These are phyloP conservation scores for Emmonsiellopsis sp. DNA, from an alignment of 2,329 filamentous ascomycete genomes.

Conservation along the genomic window DNA sequence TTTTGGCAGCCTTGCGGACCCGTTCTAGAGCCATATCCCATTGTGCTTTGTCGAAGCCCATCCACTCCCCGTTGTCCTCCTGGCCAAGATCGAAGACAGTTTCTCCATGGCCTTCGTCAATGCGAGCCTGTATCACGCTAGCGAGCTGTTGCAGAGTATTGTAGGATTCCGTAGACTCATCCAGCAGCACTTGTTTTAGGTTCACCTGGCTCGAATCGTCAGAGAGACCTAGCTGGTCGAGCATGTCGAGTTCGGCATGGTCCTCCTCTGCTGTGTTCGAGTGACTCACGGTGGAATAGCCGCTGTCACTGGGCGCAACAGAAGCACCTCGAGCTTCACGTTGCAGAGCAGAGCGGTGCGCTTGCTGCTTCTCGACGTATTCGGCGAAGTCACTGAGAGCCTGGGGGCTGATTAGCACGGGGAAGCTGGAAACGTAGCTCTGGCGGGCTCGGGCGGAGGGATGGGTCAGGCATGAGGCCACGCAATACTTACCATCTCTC, in stretches of 20 bases:
- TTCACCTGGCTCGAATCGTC: constrained; percentile 54
- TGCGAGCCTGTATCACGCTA: constrained; percentile 55
- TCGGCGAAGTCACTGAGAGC: constrained; percentile 95
- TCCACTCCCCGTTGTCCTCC: constrained; percentile 79
- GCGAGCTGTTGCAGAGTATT: constrained; percentile 55
- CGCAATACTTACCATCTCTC: constrained; percentile 58
- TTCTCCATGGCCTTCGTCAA: constrained; percentile 81
- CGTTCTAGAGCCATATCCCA: constrained; percentile 65
- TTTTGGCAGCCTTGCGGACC: constrained; percentile 56
- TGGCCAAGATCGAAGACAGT: constrained; percentile 84
- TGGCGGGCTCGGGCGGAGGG: too few relatives aligned
- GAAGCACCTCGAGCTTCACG: constrained; percentile 18
- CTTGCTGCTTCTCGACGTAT: constrained; percentile 92
- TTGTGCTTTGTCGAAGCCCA: constrained; percentile 64
- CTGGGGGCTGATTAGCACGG: constrained; percentile 25
- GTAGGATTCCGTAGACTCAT: constrained; percentile 45
- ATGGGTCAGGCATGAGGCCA: too few relatives aligned
- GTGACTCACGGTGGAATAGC: constrained; percentile 28
- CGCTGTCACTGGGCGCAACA: constrained; percentile 32
- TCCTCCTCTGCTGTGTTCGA: constrained; percentile 44
- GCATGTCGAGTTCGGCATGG: constrained; percentile 81
- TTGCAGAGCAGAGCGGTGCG: constrained; percentile 36
- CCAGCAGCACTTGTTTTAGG: constrained; percentile 67
- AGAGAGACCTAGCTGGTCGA: constrained; percentile 66
- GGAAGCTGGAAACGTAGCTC: not conserved